These are phyloP conservation scores for Hypomyces rosellus DNA, from an alignment of 2,329 filamentous ascomycete species.

Conservation along the genomic window DNA sequence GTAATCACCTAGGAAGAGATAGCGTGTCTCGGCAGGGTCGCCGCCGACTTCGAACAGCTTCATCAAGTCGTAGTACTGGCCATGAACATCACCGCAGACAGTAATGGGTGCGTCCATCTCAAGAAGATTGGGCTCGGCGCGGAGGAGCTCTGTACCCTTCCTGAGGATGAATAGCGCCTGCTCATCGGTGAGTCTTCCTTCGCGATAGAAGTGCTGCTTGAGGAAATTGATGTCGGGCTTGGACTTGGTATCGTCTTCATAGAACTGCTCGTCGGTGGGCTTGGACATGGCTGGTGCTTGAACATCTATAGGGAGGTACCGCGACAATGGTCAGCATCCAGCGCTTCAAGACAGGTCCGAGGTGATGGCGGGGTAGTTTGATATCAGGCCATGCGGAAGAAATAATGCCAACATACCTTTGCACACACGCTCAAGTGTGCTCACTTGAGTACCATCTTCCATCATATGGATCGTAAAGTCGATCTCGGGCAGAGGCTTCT, in stretches of 20 bases:
- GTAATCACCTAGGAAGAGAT: slow-evolving; percentile 96
- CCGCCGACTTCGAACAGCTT: slow-evolving; percentile 98
- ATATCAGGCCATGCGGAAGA: background rate
- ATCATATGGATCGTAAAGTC: slow-evolving; percentile 98
- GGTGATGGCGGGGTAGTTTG: slow-evolving; percentile 11
- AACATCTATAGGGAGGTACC: slow-evolving; percentile 60
- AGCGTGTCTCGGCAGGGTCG: slow-evolving; percentile 91
- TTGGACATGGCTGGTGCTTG: slow-evolving; percentile 93
- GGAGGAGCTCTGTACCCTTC: slow-evolving; percentile 79
- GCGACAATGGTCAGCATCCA: slow-evolving; percentile 12
- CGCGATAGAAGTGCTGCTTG: slow-evolving; percentile 97
- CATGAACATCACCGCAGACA: slow-evolving; percentile 96
- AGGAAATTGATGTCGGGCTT: slow-evolving; percentile 93
- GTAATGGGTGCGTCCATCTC: slow-evolving; percentile 99
- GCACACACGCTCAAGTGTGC: slow-evolving; percentile 90
- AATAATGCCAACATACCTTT: slow-evolving; percentile 64
- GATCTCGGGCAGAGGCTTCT: slow-evolving; percentile 94
- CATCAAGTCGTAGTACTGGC: slow-evolving; percentile 99
- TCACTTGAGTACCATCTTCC: slow-evolving; percentile 95
- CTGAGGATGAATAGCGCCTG: slow-evolving; percentile 94
- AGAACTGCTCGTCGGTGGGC: slow-evolving; percentile 91
- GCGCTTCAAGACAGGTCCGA: background rate
- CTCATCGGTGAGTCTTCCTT: slow-evolving; percentile 93
- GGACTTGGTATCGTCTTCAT: slow-evolving; percentile 72
- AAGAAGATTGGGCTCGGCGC: slow-evolving; percentile 85